phyloP scores from a whole-genome alignment of 2,329 filamentous ascomycete genomes.

The Rugonectria rugulosa region DNA sequence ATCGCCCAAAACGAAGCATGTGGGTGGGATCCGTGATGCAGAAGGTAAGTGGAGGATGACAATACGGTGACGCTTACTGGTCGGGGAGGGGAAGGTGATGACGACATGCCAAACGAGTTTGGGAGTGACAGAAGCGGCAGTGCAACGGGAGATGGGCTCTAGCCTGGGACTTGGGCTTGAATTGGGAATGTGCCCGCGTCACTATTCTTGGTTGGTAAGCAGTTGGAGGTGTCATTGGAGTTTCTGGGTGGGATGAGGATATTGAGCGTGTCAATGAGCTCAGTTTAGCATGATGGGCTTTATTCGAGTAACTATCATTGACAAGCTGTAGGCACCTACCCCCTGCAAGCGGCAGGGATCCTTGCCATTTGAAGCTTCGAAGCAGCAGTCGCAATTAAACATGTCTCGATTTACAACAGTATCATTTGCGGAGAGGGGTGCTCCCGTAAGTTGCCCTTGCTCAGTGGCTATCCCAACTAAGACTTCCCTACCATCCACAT shows the following conservation, averaged over 20 bases:
- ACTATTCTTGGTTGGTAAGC: conserved; percentile 12
- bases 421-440: neutral
- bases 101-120: conserved; percentile 29
- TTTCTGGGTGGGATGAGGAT: neutral
- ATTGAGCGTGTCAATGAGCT: neutral
- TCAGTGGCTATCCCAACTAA: neutral
- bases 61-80: conserved; percentile 33
- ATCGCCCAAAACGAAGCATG: conserved; percentile 11
- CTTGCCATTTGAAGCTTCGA: too few species aligned
- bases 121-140: neutral
- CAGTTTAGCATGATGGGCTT: neutral
- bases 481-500: conserved; percentile 8
- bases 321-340: too few species aligned
- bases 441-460: neutral
- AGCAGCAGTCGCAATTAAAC: too few species aligned
- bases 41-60: conserved; percentile 38
- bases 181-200: neutral
- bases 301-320: neutral
- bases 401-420: neutral
- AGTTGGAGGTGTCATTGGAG: neutral
- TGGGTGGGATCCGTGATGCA: conserved; percentile 27
- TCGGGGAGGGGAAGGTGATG: conserved; percentile 21
- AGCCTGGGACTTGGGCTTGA: too few species aligned
- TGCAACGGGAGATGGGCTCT: neutral
- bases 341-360: too few species aligned